Percentiles rank a stretch among this genome's conserved stretches.
phyloP scores from a whole-genome alignment of 164 flowering plant genomes.

The Nymphaea colorata region DNA sequence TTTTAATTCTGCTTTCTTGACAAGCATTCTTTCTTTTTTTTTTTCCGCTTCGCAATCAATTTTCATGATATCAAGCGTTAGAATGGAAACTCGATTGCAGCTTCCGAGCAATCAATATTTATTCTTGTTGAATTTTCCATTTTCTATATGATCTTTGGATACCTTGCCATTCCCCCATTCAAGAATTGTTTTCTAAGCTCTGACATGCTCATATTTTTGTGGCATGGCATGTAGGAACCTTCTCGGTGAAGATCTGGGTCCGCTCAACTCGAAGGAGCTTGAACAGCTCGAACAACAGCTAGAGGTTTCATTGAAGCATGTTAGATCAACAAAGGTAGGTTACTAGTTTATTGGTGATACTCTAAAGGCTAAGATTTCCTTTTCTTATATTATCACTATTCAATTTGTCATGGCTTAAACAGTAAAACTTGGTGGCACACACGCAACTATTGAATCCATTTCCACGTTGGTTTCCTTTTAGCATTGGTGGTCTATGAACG shows the following conservation, averaged over 20 bases:
- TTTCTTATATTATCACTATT: not conserved
- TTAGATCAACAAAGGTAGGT: slow-evolving; percentile 37
- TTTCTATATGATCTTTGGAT: too few species aligned
- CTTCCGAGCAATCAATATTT: too few species aligned
- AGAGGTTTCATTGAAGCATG: slow-evolving; percentile 32
- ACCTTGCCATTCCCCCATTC: not conserved
- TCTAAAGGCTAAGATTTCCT: not conserved
- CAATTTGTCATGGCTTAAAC: not conserved
- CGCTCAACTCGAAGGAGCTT: slow-evolving; percentile 33
- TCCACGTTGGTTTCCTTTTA: too few species aligned
- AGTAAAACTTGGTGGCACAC: not conserved
- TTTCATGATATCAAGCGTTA: too few species aligned
- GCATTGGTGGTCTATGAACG: too few species aligned
- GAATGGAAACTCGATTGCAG: too few species aligned
- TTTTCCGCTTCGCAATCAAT: too few species aligned
- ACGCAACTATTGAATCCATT: too few species aligned
- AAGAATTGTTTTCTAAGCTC: not conserved
- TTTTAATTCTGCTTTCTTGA: too few species aligned
- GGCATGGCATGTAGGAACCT: slow-evolving; percentile 22
- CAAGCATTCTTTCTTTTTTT: too few species aligned
- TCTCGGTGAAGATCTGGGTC: slow-evolving; percentile 43
- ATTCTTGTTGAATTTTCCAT: too few species aligned
- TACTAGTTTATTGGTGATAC: not conserved
- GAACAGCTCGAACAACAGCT: slow-evolving; percentile 44
- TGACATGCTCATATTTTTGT: not conserved